Evolutionary conservation across 257 asterid genomes (phyloP).

Genomic region (Solanum pimpinellifolium): DNA sequence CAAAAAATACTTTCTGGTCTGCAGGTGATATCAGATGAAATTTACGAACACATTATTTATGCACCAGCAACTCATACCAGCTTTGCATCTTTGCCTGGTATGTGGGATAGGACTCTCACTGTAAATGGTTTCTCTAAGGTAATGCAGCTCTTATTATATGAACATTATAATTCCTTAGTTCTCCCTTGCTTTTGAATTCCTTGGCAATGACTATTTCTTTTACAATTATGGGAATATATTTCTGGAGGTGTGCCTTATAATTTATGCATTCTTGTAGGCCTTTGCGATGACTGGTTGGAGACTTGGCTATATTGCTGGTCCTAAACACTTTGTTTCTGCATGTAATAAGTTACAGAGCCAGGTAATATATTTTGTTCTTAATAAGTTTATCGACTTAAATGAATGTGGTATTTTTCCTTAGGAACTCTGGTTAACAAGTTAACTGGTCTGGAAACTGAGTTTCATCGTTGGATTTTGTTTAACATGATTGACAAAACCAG

Average conservation of each 20-base stretch:
- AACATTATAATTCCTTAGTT: not conserved
- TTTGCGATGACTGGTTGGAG: conserved; percentile 99
- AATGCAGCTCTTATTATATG: not conserved
- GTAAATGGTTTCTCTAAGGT: conserved; percentile 98
- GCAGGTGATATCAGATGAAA: conserved; percentile 94
- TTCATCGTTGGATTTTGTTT: not conserved
- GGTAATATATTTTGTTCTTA: conserved; percentile 20
- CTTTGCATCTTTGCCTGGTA: conserved; percentile 93
- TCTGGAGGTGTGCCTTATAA: not conserved
- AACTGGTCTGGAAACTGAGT: not conserved
- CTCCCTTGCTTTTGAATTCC: not conserved
- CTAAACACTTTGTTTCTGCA: conserved; percentile 84
- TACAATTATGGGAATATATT: not conserved
- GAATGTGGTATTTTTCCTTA: not conserved
- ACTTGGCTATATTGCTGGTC: conserved; percentile 95
- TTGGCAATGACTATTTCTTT: not conserved
- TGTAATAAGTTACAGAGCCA: conserved; percentile 95
- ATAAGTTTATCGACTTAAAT: not conserved
- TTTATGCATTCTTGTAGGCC: conserved; percentile 34
- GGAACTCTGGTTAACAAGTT: not conserved
- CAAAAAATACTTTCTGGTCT: not conserved
- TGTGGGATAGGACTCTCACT: conserved; percentile 95
- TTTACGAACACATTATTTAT: conserved; percentile 88
- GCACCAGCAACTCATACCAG: conserved; percentile 92
- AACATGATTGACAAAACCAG: not conserved